Percentiles rank a stretch among this genome's conserved stretches.
phyloP scores from a whole-genome alignment of 257 asterid genomes.

The Solanum neorickii region DNA sequence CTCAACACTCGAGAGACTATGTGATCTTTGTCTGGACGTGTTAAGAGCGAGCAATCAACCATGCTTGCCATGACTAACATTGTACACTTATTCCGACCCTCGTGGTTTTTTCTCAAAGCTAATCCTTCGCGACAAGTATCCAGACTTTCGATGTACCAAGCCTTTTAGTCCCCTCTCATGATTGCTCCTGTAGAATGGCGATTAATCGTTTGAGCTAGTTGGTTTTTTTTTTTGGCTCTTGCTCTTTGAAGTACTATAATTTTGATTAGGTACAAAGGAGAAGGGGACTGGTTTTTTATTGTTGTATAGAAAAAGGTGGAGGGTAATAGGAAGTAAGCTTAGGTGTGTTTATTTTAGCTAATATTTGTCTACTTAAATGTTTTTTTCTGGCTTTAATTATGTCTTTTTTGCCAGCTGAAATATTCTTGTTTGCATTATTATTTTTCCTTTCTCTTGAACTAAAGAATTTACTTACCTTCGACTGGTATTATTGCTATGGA shows the following conservation, averaged over 20 bases:
- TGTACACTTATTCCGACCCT: neutral
- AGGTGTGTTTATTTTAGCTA: neutral
- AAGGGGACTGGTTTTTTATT: neutral
- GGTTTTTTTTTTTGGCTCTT: neutral
- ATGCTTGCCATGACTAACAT: neutral
- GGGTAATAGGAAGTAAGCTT: neutral
- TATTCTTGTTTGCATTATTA: neutral
- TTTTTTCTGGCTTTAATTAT: neutral
- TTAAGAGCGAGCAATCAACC: neutral
- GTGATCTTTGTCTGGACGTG: neutral
- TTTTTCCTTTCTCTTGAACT: neutral
- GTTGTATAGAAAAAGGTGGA: neutral
- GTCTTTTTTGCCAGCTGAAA: neutral
- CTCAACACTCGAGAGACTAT: neutral
- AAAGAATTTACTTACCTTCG: too few relatives aligned
- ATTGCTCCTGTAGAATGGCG: neutral
- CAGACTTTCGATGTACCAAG: neutral
- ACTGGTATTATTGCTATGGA: too few relatives aligned
- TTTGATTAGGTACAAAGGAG: neutral
- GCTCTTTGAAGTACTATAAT: neutral
- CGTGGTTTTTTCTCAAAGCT: neutral
- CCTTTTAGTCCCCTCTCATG: neutral
- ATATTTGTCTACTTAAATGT: neutral
- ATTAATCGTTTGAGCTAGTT: neutral
- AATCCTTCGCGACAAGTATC: neutral